Base-by-base conservation (phyloP, 2,329 filamentous ascomycete genomes). In the Ophiostoma australiae region DNA sequence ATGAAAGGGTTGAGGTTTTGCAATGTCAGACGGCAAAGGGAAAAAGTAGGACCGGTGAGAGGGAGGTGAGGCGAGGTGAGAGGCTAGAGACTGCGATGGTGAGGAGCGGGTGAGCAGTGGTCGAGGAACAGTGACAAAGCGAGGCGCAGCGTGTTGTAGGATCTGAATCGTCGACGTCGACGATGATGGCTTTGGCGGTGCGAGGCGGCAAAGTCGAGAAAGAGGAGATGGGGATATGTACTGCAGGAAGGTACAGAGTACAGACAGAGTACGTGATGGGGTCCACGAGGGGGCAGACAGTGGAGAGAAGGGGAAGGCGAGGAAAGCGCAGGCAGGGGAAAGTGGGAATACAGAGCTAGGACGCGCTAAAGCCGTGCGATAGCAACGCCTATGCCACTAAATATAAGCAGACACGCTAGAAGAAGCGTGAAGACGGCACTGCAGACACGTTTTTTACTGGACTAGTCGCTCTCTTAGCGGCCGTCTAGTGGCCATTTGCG, bases 401-500 rank as follows among this genome's bases (percentile, higher is more conserved):
- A 48, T 48, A 48, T 39, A 39, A 39, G 13, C 41, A 44, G 17
- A 17, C 44, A 20, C 44, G 44, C 44, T 48, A 48, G 20, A 5
- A 48, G 1, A 48, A 58, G 23, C 23, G 10, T 58, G 23, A 58
- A 58, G 52, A 58, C n/a, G 52, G 52, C 52, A 58, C 52, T 58
- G n/a, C n/a, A 58, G 17, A 58, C 52, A 58, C 52, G 52, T 58
- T 58, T 27, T 58, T 58, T 58, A 31, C 52, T 27, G 52, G 52
- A 58, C 52, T 58, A 27, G 52, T 58, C n/a, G 52, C 52, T 58
- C n/a, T 58, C 11, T 23, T 58, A 58, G 52, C 52, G 52, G 52
- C n/a, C 52, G 27, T 23, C 23, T 27, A 58, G n/a, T 15, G n/a
- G 37, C 11, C 39, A 4, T 41, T 41, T 41, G 44, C 44, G 44